Evolutionary conservation across 2,329 filamentous ascomycete species (phyloP).

Genomic region (Hymenoscyphus linearis): DNA sequence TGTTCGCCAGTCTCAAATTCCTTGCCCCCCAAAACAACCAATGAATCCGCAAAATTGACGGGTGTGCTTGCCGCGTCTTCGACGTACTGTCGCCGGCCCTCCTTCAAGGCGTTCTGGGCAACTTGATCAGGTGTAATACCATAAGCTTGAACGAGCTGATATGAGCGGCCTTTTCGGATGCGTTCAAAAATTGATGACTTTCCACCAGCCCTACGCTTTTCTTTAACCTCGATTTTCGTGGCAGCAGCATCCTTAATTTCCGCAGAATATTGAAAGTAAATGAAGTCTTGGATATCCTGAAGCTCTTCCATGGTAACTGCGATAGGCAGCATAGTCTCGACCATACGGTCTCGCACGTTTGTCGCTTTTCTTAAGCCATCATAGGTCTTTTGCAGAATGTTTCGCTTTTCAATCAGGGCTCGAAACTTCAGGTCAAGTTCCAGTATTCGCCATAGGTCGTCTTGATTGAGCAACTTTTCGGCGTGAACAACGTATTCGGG

Average conservation of each 20-base stretch:
- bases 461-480: slow-evolving; percentile 85
- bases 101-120: slow-evolving; percentile 76
- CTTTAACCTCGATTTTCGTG: slow-evolving; percentile 57
- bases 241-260: slow-evolving; percentile 76
- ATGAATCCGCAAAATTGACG: slow-evolving; percentile 77
- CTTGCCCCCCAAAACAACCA: slow-evolving; percentile 57
- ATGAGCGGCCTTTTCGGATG: slow-evolving; percentile 73
- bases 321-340: slow-evolving; percentile 75
- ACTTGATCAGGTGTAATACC: slow-evolving; percentile 86
- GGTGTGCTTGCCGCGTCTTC: slow-evolving; percentile 79
- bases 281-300: slow-evolving; percentile 92
- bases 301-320: slow-evolving; percentile 90
- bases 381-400: slow-evolving; percentile 73
- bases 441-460: slow-evolving; percentile 90
- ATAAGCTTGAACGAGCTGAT: slow-evolving; percentile 79
- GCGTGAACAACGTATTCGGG: slow-evolving; percentile 70
- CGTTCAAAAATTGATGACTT: slow-evolving; percentile 78
- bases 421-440: slow-evolving; percentile 95
- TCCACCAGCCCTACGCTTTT: slow-evolving; percentile 71
- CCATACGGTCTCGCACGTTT: slow-evolving; percentile 63
- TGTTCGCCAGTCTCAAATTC: slow-evolving; percentile 72
- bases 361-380: slow-evolving; percentile 61
- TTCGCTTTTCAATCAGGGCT: slow-evolving; percentile 86
- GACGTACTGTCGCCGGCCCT: slow-evolving; percentile 72
- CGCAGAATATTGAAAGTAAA: slow-evolving; percentile 86